phyloP scores from a whole-genome alignment of 208 protist species.

The Leishmania turanica region DNA sequence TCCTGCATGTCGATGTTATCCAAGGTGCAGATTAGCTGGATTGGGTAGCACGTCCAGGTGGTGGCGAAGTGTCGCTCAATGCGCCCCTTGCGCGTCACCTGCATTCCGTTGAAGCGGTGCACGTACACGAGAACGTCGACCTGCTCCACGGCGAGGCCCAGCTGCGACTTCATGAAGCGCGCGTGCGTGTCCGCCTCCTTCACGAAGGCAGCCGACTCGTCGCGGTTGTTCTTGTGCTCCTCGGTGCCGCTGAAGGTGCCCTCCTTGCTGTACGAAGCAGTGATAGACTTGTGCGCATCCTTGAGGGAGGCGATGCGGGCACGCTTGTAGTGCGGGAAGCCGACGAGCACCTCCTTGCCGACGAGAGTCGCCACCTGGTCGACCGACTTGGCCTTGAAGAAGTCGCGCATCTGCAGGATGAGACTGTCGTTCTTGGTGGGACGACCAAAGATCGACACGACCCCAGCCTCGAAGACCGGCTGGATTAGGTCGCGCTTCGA shows the following conservation, averaged over 20 bases:
- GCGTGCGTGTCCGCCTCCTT: constrained; percentile 76
- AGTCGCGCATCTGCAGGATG: constrained; percentile 55
- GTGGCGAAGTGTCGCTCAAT: constrained; percentile 72
- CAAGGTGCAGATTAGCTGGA: constrained; percentile 56
- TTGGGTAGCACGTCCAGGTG: constrained; percentile 81
- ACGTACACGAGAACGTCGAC: constrained; percentile 81
- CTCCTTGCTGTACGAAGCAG: constrained; percentile 58
- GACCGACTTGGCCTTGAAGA: constrained; percentile 30
- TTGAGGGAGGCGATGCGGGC: constrained; percentile 76
- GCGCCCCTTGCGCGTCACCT: constrained; percentile 50
- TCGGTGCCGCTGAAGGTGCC: constrained; percentile 62
- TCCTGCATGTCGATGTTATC: constrained; percentile 66
- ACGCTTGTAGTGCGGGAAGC: constrained; percentile 89
- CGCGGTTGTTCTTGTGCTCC: constrained; percentile 59
- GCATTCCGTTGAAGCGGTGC: constrained; percentile 83
- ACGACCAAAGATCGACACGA: constrained; percentile 80
- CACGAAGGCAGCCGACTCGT: constrained; percentile 62
- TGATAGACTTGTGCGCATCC: constrained; percentile 49
- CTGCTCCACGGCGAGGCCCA: constrained; percentile 70
- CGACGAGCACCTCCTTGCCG: constrained; percentile 83
- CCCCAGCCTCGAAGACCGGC: constrained; percentile 53
- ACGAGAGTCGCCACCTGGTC: constrained; percentile 55
- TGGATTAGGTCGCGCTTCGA: constrained; percentile 60
- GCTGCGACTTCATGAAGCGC: constrained; percentile 76
- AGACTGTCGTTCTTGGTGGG: constrained; percentile 75